Evolutionary conservation across 1,284 basidiomycete genomes (phyloP).

Genomic region (Moesziomyces antarcticus): DNA sequence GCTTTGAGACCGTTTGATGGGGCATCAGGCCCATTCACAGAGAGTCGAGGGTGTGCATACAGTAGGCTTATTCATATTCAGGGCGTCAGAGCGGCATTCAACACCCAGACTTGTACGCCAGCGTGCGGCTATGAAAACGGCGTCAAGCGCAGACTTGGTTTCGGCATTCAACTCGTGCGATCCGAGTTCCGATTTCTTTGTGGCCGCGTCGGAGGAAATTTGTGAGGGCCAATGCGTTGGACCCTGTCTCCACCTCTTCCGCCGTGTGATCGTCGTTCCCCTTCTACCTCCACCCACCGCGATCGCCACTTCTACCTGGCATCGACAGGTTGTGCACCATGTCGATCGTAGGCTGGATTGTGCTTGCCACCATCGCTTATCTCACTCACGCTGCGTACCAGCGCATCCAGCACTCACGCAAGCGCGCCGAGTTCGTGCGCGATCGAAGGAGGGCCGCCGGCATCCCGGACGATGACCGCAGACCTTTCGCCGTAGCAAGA

Average conservation of each 20-base stretch:
- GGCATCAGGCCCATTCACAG: too few relatives aligned
- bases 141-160: too few relatives aligned
- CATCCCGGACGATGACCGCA: conserved; percentile 49
- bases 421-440: conserved; percentile 37
- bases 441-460: conserved; percentile 52
- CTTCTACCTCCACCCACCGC: not conserved
- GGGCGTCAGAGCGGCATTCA: too few relatives aligned
- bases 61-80: too few relatives aligned
- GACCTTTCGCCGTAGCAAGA: conserved; percentile 49
- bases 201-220: not conserved
- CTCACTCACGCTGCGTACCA: conserved; percentile 17
- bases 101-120: too few relatives aligned
- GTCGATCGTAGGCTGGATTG: conserved; percentile 31
- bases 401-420: conserved; percentile 32
- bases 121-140: too few relatives aligned
- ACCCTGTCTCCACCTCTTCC: conserved; percentile 2
- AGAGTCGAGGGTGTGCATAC: too few relatives aligned
- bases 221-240: conserved; percentile 1
- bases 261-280: not conserved
- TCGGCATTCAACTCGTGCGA: not conserved
- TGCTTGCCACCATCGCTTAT: conserved; percentile 22
- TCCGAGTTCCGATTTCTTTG: not conserved
- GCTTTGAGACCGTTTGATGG: too few relatives aligned
- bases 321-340: conserved; percentile 8
- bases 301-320: not conserved